Conservation (phyloP, 1,284 basidiomycete species). For the Cutaneotrichosporon cutaneum region DNA sequence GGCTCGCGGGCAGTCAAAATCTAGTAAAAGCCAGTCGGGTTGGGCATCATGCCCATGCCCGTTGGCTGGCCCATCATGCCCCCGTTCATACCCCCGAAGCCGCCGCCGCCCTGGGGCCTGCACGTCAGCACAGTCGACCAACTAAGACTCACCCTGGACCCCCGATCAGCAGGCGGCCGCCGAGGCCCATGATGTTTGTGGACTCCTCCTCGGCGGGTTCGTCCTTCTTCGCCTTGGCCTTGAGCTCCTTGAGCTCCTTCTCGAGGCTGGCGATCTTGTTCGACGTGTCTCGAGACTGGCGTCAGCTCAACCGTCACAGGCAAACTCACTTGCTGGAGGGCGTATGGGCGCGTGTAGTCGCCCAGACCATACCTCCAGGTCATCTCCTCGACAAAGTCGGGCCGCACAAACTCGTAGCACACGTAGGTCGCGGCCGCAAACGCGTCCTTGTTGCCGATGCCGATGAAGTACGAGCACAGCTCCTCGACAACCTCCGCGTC, state of each 20-base stretch:
- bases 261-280: slow-evolving; percentile 44
- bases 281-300: slow-evolving; percentile 5
- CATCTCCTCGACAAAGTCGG: slow-evolving; percentile 90
- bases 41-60: slow-evolving; percentile 39
- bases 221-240: slow-evolving; percentile 39
- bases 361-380: slow-evolving; percentile 90
- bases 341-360: slow-evolving; percentile 95
- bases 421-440: slow-evolving; percentile 87
- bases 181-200: slow-evolving; percentile 42
- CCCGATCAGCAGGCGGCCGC: slow-evolving; percentile 51
- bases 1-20: background rate
- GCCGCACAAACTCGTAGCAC: slow-evolving; percentile 87
- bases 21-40: slow-evolving; percentile 49
- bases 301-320: background rate
- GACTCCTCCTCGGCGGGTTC: slow-evolving; percentile 38
- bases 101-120: slow-evolving; percentile 10
- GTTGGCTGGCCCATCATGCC: slow-evolving; percentile 23
- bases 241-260: slow-evolving; percentile 51
- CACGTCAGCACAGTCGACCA: background rate
- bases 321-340: slow-evolving; percentile 63
- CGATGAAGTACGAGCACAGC: slow-evolving; percentile 87
- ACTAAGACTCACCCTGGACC: slow-evolving; percentile 26
- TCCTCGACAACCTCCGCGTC: slow-evolving; percentile 88
- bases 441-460: slow-evolving; percentile 97
- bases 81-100: slow-evolving; percentile 16